Percentiles rank a stretch among this genome's conserved stretches.
Evolutionary conservation across 495 filamentous ascomycete genomes (phyloP).

Genomic region (Letharia lupina): DNA sequence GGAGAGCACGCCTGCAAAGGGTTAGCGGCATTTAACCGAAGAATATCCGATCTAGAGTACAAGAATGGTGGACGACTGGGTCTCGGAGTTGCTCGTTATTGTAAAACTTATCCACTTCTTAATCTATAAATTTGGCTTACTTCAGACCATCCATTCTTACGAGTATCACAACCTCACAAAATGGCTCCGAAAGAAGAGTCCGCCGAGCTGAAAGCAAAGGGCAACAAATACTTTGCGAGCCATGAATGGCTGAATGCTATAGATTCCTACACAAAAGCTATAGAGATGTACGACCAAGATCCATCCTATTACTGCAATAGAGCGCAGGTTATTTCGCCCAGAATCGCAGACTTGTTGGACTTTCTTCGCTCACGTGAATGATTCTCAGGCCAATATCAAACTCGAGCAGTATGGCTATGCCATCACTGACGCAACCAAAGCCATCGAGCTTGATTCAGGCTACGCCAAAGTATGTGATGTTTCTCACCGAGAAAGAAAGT

Average conservation of each 20-base stretch:
- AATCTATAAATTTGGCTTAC: neutral
- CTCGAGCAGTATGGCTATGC: constrained; percentile 90
- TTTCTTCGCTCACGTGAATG: neutral
- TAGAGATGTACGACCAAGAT: constrained; percentile 74
- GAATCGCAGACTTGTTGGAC: constrained; percentile 3
- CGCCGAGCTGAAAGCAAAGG: constrained; percentile 77
- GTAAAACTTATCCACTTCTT: neutral
- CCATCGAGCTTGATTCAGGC: constrained; percentile 79
- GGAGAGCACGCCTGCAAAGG: constrained; percentile 4
- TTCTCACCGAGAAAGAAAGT: neutral
- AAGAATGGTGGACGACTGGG: too few species aligned
- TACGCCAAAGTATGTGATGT: constrained; percentile 68
- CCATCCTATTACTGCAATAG: constrained; percentile 89
- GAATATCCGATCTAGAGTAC: neutral
- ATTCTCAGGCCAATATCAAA: constrained; percentile 76
- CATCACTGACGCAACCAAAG: constrained; percentile 85
- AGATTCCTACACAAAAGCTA: constrained; percentile 82
- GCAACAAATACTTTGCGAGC: constrained; percentile 81
- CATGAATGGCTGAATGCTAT: constrained; percentile 84
- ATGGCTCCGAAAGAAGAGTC: constrained; percentile 57
- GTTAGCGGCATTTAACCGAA: neutral
- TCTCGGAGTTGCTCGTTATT: neutral
- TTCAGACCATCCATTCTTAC: neutral
- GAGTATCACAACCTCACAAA: neutral
- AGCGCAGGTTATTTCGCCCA: constrained; percentile 59